Base-by-base conservation (phyloP, 371 early-diverging fungal species). In the Apophysomyces sp. region DNA sequence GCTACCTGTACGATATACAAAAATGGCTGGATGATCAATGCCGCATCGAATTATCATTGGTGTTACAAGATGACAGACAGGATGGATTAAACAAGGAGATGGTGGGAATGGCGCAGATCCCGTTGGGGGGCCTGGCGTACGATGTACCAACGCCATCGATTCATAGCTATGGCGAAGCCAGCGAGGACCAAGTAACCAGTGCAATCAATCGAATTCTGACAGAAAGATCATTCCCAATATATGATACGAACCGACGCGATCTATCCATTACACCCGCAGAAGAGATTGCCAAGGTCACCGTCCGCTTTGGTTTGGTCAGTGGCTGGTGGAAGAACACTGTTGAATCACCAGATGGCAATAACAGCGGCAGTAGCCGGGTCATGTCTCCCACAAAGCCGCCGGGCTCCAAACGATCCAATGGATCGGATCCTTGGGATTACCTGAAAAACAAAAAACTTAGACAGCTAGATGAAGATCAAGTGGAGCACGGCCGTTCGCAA, bases 1-100 rank as follows among this genome's bases (percentile, higher is more conserved):
- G 80, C 0, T 74, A 79, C 52, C 53, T 76, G 3, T 60, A 63
- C 0, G 80, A 76, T 21, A 71, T 79, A 30, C 80, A 76, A 52
- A 52, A 63, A 5, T 79, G 80, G 80, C 55, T 79, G 7, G 65
- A 73, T 49, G 64, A 62, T 26, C 68, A 66, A 28, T 29, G 49
- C 2, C 34, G 39, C 1, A 54, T 77, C 34, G 55, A 65, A 4
- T 54, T 77, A 0, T 52, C 55, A 2, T 58, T 73, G 26, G 56
- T 75, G 24, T 55, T 71, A 29, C 24, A 53, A 37, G 60, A 65
- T 62, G 68, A 68, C 58, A 55, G 67, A 31, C 55, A 67, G 36
- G 31, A 34, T 15, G 28, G 40, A 6, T 51, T 62, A 21, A 71
- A 65, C 18, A 77, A 72, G 37, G 66, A 68, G 29, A 74, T 66